Evolutionary conservation across 1,284 basidiomycete genomes (phyloP).

Genomic region (Melampsora larici-populina): DNA sequence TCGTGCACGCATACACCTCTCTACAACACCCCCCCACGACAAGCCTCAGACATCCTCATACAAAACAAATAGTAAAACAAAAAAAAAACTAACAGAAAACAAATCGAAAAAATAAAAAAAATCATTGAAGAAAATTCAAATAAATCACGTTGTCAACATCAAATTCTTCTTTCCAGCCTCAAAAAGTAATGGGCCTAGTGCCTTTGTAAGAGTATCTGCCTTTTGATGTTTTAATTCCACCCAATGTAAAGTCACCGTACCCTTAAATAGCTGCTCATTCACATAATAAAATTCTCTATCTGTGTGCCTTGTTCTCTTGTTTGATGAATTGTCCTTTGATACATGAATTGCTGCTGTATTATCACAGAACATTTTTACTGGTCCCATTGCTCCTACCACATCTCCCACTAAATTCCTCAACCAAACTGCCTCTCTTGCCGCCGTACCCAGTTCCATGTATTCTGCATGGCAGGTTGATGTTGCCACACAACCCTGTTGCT

Average conservation of each 20-base stretch:
- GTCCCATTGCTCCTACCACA: neutral
- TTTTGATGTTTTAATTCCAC: neutral
- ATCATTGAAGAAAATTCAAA: no score
- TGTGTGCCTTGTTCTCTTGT: conserved; percentile 9
- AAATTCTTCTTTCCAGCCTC: no score
- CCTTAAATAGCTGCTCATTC: neutral
- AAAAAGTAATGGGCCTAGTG: neutral
- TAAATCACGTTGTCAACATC: no score
- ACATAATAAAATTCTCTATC: no score
- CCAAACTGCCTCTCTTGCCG: neutral
- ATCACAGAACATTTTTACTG: neutral
- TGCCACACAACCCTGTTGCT: neutral
- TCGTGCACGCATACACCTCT: no score
- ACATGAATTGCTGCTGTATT: conserved; percentile 11
- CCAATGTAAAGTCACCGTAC: neutral
- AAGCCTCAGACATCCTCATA: no score
- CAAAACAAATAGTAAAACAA: no score
- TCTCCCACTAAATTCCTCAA: neutral
- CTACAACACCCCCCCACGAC: no score
- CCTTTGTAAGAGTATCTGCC: conserved; percentile 1
- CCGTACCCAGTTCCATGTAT: conserved; percentile 12
- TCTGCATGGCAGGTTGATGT: conserved; percentile 5
- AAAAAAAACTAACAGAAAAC: no score
- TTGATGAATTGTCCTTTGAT: conserved; percentile 4
- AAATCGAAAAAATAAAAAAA: no score